Conservation (phyloP, 441 rosid species). For the Syzygium syzygioides region DNA sequence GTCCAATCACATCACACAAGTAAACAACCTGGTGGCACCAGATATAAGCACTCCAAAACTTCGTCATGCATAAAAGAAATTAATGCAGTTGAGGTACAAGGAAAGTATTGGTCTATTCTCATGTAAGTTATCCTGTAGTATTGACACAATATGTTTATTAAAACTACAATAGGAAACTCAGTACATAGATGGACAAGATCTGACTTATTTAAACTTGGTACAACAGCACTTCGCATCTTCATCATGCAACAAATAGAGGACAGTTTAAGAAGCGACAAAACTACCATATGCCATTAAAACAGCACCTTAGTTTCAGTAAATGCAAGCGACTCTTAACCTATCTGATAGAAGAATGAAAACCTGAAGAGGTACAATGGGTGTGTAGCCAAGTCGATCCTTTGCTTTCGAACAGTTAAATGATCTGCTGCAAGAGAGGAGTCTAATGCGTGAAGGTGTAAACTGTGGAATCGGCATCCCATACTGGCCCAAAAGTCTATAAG, state of each 20-base stretch:
- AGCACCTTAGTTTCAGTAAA: not conserved
- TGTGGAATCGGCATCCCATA: constrained; percentile 93
- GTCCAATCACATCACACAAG: not conserved
- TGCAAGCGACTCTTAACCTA: constrained; percentile 2
- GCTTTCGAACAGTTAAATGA: constrained; percentile 78
- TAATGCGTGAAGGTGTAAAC: constrained; percentile 88
- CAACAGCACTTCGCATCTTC: not conserved
- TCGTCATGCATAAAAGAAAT: not conserved
- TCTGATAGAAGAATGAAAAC: constrained; percentile 25
- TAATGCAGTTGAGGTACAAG: not conserved
- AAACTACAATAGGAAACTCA: not conserved
- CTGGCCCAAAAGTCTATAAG: constrained; percentile 62
- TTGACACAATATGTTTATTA: not conserved
- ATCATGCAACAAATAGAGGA: not conserved
- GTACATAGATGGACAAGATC: not conserved
- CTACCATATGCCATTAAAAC: not conserved
- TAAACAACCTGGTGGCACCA: not conserved
- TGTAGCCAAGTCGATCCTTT: constrained; percentile 67
- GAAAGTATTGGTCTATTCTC: not conserved
- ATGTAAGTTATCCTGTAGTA: not conserved
- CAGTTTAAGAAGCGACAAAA: not conserved
- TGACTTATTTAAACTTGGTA: not conserved
- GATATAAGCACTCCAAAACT: constrained; percentile 6
- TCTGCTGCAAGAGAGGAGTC: constrained; percentile 78
- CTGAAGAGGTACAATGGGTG: constrained; percentile 77